Base-by-base conservation (phyloP, 1,284 basidiomycete genomes). In the Mycena citricolor region DNA sequence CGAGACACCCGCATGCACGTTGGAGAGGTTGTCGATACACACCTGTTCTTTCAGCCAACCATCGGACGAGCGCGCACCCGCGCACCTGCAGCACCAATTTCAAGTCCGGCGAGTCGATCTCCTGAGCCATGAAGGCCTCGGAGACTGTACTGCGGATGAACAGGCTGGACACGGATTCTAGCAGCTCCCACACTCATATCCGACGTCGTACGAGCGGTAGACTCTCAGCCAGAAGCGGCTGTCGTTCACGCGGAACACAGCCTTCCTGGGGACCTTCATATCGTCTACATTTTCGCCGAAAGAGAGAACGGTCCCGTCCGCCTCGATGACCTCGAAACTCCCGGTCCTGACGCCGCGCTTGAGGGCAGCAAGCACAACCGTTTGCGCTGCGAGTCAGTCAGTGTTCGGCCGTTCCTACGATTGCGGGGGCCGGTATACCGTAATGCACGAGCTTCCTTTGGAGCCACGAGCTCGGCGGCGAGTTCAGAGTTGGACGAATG, bases 101-200 rank as follows among this genome's bases (percentile, higher is more conserved):
- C 22, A 49, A 22, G 12, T 42, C 17, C 11, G 47, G 32, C 5
- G 47, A 45, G 8, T 43, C 38, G 28, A 26, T 37, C 33, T 49
- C 42, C 12, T 29, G 32, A 13, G 36, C 39, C 33, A 49, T 45
- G 39, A 44, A 45, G 8, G 47, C 42, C 20, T 44, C 42, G 20
- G 41, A 40, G 30, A 49, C 47, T 49, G 12, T 8, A 10, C n/a
- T n/a, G n/a, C n/a, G n/a, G n/a, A n/a, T n/a, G n/a, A n/a, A n/a
- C n/a, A n/a, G n/a, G n/a, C n/a, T n/a, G n/a, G n/a, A n/a, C n/a
- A n/a, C n/a, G n/a, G n/a, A n/a, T n/a, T n/a, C n/a, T n/a, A n/a
- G 22, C 13, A 38, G 24, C 20, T 19, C 8, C 13, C 5, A 17
- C n/a, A 30, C 44, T 41, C 17, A 46, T 39, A 46, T 6, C 44